Conservation (phyloP, 2,329 filamentous ascomycete genomes). For the Calonectria honghensis region DNA sequence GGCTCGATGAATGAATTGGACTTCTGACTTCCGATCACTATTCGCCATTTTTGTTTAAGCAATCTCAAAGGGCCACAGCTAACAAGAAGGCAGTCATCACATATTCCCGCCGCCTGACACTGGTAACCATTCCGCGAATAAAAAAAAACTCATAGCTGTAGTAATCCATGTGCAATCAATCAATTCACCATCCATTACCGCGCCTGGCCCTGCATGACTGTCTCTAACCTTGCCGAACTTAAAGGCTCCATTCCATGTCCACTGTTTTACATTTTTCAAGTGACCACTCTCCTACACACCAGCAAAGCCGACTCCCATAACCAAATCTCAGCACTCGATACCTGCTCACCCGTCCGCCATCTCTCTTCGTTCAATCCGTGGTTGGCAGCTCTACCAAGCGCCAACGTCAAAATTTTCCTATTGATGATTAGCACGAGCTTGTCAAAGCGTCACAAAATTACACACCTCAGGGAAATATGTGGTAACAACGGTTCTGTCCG, state of each 20-base stretch:
- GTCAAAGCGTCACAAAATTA: not conserved
- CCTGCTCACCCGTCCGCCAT: not conserved
- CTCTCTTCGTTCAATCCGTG: not conserved
- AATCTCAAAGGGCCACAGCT: slow-evolving; percentile 39
- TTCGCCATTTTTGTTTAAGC: slow-evolving; percentile 34
- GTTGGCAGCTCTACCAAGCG: slow-evolving; percentile 79
- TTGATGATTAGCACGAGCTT: slow-evolving; percentile 57
- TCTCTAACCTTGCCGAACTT: slow-evolving; percentile 32
- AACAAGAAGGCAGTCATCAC: slow-evolving; percentile 44
- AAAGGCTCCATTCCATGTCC: slow-evolving; percentile 47
- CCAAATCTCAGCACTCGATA: slow-evolving; percentile 40
- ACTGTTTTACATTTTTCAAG: slow-evolving; percentile 57
- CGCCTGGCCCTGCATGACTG: slow-evolving; percentile 36
- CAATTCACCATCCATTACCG: slow-evolving; percentile 33
- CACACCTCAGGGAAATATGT: slow-evolving; percentile 96
- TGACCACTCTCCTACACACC: slow-evolving; percentile 48
- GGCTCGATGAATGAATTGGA: slow-evolving; percentile 88
- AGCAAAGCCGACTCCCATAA: slow-evolving; percentile 49
- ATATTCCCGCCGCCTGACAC: not conserved
- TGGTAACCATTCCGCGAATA: not conserved
- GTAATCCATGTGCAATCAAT: slow-evolving; percentile 22
- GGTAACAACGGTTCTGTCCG: slow-evolving; percentile 95
- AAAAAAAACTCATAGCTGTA: slow-evolving; percentile 4
- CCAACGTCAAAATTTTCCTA: slow-evolving; percentile 96
- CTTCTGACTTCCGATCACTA: slow-evolving; percentile 78